Base-by-base conservation (phyloP, 2,329 filamentous ascomycete genomes). In the Xylariales sp. region DNA sequence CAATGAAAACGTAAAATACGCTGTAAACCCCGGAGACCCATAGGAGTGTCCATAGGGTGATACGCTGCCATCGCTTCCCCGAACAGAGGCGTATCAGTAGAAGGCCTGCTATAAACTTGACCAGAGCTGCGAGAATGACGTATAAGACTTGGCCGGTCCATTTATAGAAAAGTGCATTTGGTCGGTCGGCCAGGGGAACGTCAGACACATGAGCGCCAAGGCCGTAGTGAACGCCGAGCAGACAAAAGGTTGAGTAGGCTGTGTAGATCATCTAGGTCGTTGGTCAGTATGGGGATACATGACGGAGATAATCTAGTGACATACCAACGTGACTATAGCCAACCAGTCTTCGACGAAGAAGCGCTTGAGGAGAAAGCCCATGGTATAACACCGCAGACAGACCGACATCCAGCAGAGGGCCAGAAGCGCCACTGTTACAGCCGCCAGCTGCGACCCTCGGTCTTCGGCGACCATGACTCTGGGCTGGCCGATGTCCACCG, bases 381-480 rank as follows among this genome's bases (percentile, higher is more conserved):
- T 60, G 10, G 69, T 70, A 52, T 71, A 72, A n/a, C 55, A 62
- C 42, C 70, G 60, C 31, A 73, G 52, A 11, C 56, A 52, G 27
- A 73, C 63, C 20, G 69, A 64, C 10, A 70, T 40, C 61, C 65
- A 70, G 35, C 60, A 69, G 14, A 70, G 46, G 14, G 47, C 48
- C 33, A 73, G 57, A 32, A 73, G 61, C 12, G 20, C 18, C 12
- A 43, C 22, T 11, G 58, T 44, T 27, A 59, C 51, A 29, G 61
- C 60, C 19, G 65, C 14, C 2, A 46, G 37, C 32, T 46, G 37
- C 12, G 31, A 28, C 12, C 44, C 44, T 3, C 44, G 40, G 21
- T 43, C 24, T 10, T 41, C 41, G 19, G 14, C 16, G 18, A 22
- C 31, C 33, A 38, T 45, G 14, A 22, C 19, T n/a, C n/a, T n/a